Base-by-base conservation (phyloP, 1,284 basidiomycete genomes). In the Meira miltonrushii region DNA sequence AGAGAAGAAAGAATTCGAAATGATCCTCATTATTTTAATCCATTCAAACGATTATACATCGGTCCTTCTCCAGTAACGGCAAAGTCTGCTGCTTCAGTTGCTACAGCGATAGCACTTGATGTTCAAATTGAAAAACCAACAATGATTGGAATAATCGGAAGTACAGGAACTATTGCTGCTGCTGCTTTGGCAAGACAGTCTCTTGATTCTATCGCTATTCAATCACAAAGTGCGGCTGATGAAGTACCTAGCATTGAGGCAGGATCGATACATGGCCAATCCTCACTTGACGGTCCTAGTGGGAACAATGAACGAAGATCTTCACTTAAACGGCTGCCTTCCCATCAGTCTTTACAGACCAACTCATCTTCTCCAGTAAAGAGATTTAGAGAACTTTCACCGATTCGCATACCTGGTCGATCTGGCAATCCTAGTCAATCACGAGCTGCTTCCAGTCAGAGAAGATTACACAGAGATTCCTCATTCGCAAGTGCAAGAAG, bases 61-160 rank as follows among this genome's bases (percentile, higher is more conserved):
- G 69, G 69, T 1, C 69, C 69, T 13, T 33, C 60, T 2, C 64
- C 68, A 4, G 68, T 68, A 0, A 47, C 65, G 1, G 38, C 60
- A 6, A 52, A 59, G n/a, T 43, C 55, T 1, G 67, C 69, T 4
- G 60, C 46, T 17, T 60, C 58, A 15, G 41, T 65, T 15, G 69
- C 69, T 7, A 44, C 33, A 2, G 67, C 67, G 23, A 66, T 71
- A 2, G 55, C 54, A 15, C 58, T 66, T 15, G 69, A 71, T 23
- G 46, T 17, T 0, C 40, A 39, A 17, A 50, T 48, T 9, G 28
- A 39, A 13, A 55, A 57, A 25, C 25, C 54, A n/a, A n/a, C 28
- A 1, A 54, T 53, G 12, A 12, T 52, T 12, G 44, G 59, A 17
- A 49, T 57, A 7, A 60, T 57, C 12, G 39, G 41, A 8, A 28